A percentile compares a stretch with the other conserved stretches of the same genome.
Evolutionary conservation across 177 flowering plant genomes (phyloP).

Genomic region (Vitis hybrid): DNA sequence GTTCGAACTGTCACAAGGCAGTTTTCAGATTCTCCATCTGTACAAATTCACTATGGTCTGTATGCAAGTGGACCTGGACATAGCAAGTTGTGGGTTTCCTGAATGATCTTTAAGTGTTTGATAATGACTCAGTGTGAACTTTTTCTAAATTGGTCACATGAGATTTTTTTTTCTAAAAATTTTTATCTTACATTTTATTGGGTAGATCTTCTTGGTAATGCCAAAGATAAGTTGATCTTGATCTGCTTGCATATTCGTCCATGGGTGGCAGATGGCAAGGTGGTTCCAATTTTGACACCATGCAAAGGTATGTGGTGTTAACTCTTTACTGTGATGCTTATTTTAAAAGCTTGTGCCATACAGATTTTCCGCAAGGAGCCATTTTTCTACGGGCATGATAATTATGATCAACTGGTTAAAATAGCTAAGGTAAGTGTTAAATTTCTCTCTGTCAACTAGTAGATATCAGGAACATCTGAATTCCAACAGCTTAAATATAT

Average conservation of each 20-base stretch:
- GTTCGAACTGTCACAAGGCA: background rate
- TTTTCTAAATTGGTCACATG: background rate
- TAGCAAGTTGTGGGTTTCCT: slow-evolving; percentile 1
- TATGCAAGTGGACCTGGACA: slow-evolving; percentile 22
- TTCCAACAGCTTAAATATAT: too few species aligned
- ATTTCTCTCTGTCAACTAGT: background rate
- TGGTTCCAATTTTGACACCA: slow-evolving; percentile 9
- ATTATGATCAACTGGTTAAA: slow-evolving; percentile 72
- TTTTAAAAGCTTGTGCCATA: slow-evolving; percentile 10
- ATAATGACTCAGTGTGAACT: background rate
- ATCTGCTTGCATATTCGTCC: slow-evolving; percentile 19
- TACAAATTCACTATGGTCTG: background rate
- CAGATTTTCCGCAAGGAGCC: slow-evolving; percentile 73
- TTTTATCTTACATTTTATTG: background rate
- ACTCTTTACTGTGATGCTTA: slow-evolving; percentile 10
- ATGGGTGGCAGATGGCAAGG: slow-evolving; percentile 15
- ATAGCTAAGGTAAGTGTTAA: slow-evolving; percentile 60
- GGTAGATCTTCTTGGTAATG: slow-evolving; percentile 5
- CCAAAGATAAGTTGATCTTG: slow-evolving; percentile 16
- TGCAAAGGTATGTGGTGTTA: slow-evolving; percentile 6
- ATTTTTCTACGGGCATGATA: slow-evolving; percentile 70
- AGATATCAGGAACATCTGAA: too few species aligned
- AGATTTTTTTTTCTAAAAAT: background rate
- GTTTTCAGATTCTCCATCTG: background rate
- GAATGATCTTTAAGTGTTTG: background rate